Conservation (phyloP, 1,139 yeast genomes). For the Kluyveromyces marxianus region DNA sequence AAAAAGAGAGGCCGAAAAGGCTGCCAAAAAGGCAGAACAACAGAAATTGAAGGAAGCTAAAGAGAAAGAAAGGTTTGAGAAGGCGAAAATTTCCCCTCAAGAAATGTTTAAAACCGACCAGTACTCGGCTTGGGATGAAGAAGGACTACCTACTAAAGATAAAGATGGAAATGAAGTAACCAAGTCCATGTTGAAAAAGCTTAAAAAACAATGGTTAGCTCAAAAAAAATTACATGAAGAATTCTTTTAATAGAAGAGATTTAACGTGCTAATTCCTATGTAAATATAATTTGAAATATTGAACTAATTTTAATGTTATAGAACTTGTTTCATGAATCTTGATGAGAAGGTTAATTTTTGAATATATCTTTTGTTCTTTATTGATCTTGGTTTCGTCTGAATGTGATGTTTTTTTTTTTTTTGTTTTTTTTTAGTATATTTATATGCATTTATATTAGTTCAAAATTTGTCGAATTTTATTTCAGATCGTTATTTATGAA, state of each 20-base stretch:
- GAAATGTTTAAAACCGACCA: constrained; percentile 55
- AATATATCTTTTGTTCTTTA: no score
- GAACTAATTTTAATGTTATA: no score
- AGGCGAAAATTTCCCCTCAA: constrained; percentile 60
- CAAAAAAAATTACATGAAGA: constrained; percentile 80
- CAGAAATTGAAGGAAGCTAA: constrained; percentile 44
- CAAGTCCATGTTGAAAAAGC: constrained; percentile 78
- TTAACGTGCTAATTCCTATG: not conserved
- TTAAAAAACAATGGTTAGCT: constrained; percentile 64
- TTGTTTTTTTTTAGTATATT: no score
- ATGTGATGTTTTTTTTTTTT: no score
- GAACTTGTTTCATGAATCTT: no score
- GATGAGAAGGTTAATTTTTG: no score
- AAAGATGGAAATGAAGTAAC: constrained; percentile 78
- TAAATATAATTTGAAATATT: not conserved
- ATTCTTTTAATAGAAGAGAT: constrained; percentile 29
- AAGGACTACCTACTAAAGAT: constrained; percentile 77
- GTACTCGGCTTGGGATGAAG: constrained; percentile 74
- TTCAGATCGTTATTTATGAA: no score
- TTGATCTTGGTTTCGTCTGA: no score
- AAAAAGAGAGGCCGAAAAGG: constrained; percentile 41
- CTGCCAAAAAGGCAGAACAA: constrained; percentile 38
- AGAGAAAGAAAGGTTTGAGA: constrained; percentile 58
- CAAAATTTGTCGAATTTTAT: no score
- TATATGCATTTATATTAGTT: no score